Conservation (phyloP, 768 basidiomycete species). For the Lenzites betulinus region DNA sequence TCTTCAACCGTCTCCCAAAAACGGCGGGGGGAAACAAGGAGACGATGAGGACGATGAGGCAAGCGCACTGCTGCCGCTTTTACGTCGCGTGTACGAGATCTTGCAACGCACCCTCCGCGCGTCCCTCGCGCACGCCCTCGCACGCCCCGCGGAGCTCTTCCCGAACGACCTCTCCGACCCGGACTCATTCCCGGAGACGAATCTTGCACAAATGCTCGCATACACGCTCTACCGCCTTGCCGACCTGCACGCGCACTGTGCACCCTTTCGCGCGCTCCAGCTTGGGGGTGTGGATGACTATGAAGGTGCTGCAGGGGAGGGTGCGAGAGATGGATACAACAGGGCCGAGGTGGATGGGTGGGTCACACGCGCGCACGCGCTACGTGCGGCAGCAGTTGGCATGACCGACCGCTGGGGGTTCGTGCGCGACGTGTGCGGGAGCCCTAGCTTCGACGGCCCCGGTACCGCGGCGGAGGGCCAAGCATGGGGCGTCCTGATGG, state of each 20-base stretch:
- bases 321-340: background rate
- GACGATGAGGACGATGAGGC: too few relatives aligned
- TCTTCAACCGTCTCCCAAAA: too few relatives aligned
- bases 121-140: constrained; percentile 17
- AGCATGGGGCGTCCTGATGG: constrained; percentile 23
- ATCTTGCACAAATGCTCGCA: constrained; percentile 29
- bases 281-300: background rate
- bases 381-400: constrained; percentile 15
- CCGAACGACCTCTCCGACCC: constrained; percentile 29
- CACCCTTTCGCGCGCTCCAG: background rate
- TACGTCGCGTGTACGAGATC: constrained; percentile 11
- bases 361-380: constrained; percentile 13
- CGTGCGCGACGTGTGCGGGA: constrained; percentile 29
- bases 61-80: background rate
- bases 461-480: constrained; percentile 29
- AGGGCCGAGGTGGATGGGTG: constrained; percentile 6
- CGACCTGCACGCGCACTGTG: constrained; percentile 12
- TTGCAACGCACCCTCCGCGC: constrained; percentile 19
- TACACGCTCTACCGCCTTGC: constrained; percentile 27
- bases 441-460: constrained; percentile 25
- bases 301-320: too few relatives aligned
- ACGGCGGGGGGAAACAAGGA: too few relatives aligned
- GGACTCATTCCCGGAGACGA: constrained; percentile 27
- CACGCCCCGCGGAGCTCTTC: constrained; percentile 22
- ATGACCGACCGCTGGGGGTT: constrained; percentile 29